Evolutionary conservation across 2,329 filamentous ascomycete species (phyloP).

Genomic region (Aspergillus awamori): DNA sequence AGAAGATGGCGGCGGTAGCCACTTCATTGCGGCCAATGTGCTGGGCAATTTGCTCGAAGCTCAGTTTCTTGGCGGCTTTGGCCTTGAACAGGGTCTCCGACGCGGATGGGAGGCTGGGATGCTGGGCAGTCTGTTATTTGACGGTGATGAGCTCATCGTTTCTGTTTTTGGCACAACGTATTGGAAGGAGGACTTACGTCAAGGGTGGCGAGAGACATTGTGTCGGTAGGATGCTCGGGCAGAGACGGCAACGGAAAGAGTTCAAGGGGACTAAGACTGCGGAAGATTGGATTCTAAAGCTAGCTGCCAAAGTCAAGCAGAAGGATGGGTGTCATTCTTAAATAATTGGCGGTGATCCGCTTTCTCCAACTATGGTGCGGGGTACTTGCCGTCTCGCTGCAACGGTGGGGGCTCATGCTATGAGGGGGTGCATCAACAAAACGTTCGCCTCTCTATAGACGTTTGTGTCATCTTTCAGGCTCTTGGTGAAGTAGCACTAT

Average conservation of each 20-base stretch:
- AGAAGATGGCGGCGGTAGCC: constrained; percentile 84
- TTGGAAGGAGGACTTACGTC: constrained; percentile 37
- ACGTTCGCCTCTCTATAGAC: not conserved
- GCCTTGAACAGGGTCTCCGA: constrained; percentile 76
- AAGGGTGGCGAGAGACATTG: constrained; percentile 49
- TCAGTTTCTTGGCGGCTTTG: constrained; percentile 74
- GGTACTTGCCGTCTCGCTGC: constrained; percentile 7
- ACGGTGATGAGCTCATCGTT: not conserved
- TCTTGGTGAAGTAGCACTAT: not conserved
- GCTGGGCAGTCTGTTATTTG: constrained; percentile 31
- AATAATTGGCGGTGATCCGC: constrained; percentile 16
- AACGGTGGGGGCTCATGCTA: not conserved
- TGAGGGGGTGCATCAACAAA: constrained; percentile 11
- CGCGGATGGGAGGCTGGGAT: constrained; percentile 68
- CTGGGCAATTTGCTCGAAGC: constrained; percentile 76
- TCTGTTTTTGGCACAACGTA: not conserved
- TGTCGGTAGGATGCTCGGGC: constrained; percentile 4
- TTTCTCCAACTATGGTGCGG: constrained; percentile 21
- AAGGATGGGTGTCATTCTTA: constrained; percentile 13
- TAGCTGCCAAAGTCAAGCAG: not conserved
- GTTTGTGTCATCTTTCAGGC: not conserved
- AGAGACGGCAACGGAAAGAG: not conserved
- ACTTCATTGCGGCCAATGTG: constrained; percentile 79
- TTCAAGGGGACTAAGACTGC: too few species aligned
- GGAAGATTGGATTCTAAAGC: too few species aligned